Percentiles rank a stretch among this genome's conserved stretches.
phyloP scores from a whole-genome alignment of 768 basidiomycete genomes.

The Suillus paluster region DNA sequence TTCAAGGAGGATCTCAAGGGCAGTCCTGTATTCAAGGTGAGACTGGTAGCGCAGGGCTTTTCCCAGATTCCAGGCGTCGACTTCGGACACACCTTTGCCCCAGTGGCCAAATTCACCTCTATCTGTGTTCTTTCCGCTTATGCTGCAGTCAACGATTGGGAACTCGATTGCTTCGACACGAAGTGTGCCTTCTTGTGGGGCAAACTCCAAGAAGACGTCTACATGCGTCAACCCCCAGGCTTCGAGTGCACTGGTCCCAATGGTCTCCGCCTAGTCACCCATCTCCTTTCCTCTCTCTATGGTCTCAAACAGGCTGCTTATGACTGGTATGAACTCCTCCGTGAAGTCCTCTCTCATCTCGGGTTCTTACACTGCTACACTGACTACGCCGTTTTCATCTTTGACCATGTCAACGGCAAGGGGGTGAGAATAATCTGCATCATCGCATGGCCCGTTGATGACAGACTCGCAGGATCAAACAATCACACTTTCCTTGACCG shows the following conservation, averaged over 20 bases:
- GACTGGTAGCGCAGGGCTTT: too few relatives aligned
- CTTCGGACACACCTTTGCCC: too few relatives aligned
- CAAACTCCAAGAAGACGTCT: neutral
- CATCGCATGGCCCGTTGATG: neutral
- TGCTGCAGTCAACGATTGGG: too few relatives aligned
- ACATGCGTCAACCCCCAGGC: neutral
- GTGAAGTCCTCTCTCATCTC: neutral
- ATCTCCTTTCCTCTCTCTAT: slow-evolving; percentile 32
- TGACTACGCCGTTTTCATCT: neutral
- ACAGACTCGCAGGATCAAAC: neutral
- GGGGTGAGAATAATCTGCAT: neutral
- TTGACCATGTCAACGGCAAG: neutral
- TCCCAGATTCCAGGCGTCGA: too few relatives aligned
- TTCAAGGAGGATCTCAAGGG: too few relatives aligned
- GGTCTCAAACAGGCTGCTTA: slow-evolving; percentile 42
- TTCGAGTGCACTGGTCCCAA: neutral
- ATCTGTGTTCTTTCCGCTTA: too few relatives aligned
- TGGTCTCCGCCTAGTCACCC: too few relatives aligned
- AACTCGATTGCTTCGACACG: too few relatives aligned
- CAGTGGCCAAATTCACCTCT: too few relatives aligned
- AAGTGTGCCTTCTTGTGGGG: neutral
- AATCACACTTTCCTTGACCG: neutral
- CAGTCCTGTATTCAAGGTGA: too few relatives aligned
- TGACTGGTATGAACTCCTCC: slow-evolving; percentile 34
- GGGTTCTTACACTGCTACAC: neutral